Percentiles rank a stretch among this genome's conserved stretches.
Evolutionary conservation across 164 flowering plant species (phyloP).

Genomic region (Macadamia tetraphylla): DNA sequence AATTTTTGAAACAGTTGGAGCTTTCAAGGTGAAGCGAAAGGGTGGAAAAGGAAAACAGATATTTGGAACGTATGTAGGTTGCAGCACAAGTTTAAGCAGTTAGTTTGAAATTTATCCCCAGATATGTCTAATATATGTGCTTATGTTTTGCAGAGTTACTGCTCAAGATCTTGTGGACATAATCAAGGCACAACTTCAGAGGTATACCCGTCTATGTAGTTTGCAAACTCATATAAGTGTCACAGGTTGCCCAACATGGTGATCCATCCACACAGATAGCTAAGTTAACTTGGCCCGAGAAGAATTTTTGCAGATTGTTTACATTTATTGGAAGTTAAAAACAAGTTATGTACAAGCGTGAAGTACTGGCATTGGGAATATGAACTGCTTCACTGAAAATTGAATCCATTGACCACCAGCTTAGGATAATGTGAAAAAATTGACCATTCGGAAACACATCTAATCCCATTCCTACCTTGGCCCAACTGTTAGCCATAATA

Average conservation of each 20-base stretch:
- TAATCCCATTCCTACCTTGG: neutral
- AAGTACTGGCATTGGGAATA: neutral
- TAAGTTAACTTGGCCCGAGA: neutral
- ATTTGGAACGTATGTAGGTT: conserved; percentile 71
- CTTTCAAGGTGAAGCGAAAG: conserved; percentile 91
- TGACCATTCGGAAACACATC: neutral
- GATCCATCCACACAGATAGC: neutral
- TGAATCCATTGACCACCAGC: neutral
- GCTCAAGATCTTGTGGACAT: conserved; percentile 94
- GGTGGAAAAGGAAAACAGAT: conserved; percentile 90
- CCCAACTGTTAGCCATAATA: neutral
- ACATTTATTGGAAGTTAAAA: neutral
- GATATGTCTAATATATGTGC: conserved; percentile 8
- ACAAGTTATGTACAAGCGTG: neutral
- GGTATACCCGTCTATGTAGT: conserved; percentile 33
- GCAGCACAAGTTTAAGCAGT: neutral
- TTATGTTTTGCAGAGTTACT: conserved; percentile 53
- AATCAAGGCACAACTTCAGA: conserved; percentile 87
- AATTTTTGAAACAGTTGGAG: conserved; percentile 87
- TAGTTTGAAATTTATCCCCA: neutral
- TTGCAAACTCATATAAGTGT: neutral
- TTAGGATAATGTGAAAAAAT: neutral
- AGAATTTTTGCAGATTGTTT: neutral
- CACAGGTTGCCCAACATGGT: neutral
- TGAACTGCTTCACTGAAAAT: neutral